Evolutionary conservation across 306 rosid genomes (phyloP), one percentile per base, ranked within the genome.

Genomic region (Citrullus amarus): DNA sequence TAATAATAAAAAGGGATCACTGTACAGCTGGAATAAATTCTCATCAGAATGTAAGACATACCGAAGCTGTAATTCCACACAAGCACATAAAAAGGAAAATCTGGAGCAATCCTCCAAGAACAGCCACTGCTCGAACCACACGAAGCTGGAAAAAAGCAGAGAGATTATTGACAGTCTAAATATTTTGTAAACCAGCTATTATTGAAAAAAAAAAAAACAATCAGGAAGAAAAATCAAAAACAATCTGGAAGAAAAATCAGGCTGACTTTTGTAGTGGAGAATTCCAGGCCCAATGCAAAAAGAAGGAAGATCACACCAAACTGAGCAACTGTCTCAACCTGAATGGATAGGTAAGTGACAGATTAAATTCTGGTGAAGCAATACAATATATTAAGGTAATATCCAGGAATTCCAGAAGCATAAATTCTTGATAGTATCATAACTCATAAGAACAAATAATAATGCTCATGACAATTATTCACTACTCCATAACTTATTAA

Each of bases 321-420:
- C 86, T 95, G 99, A 86, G 99, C 99, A 79, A 95, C 96, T 16
- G 99, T 95, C 86, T 95, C 99, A 74, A 95, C 99, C 99, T 95
- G 83, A 87, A 81, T 63, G 60, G 50, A 67, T 44, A 54, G 44
- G 58, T 60, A 15, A 78, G 1, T 14, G 38, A n/a, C 20, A 72
- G 43, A 48, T 20, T 54, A 75, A 10, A 11, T 34, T n/a, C 46
- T 54, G 12, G 79, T 75, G 32, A 54, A 75, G 18, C 51, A 34
- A 18, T 54, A 34, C 17, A 75, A 75, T 17, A 30, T 32, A 17
- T 17, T 11, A 10, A 38, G 22, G 3, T 9, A 38, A 75, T 8
- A 75, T 75, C 36, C 6, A 12, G 39, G 39, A 44, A 70, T 68
- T 57, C 66, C 63, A 36, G 65, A 75, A 55, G 62, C 30, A 14